Percentiles rank a stretch among this genome's conserved stretches.
Evolutionary conservation across 75 land plant species (phyloP).

Genomic region (Cupressus sempervirens): DNA sequence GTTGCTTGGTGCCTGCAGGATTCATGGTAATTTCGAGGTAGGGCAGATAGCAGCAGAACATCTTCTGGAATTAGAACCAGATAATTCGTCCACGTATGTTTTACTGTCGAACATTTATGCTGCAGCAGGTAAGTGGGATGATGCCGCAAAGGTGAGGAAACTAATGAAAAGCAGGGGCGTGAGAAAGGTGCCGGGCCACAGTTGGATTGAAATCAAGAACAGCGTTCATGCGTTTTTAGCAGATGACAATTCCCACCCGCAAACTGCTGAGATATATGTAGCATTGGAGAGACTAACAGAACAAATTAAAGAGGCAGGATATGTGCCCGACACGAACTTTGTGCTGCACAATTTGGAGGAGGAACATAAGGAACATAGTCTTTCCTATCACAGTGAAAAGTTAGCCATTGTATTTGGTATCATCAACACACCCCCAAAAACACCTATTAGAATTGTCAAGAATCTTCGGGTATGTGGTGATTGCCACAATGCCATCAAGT

Average conservation of each 20-base stretch:
- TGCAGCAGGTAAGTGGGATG: constrained; percentile 13
- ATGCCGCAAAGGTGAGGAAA: constrained; percentile 8
- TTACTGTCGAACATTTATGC: constrained; percentile 9
- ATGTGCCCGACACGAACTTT: constrained; percentile 18
- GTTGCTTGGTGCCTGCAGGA: constrained; percentile 16
- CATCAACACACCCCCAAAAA: not conserved
- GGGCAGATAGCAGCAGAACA: constrained; percentile 8
- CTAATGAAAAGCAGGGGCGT: constrained; percentile 8
- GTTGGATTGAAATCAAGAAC: constrained; percentile 7
- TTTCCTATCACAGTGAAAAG: constrained; percentile 3
- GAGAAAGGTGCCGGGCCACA: constrained; percentile 1
- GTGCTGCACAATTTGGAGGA: constrained; percentile 8
- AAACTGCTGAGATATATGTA: constrained; percentile 14
- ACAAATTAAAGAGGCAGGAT: constrained; percentile 13
- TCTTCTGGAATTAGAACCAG: not conserved
- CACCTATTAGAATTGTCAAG: constrained; percentile 8
- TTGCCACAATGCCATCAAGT: constrained; percentile 12
- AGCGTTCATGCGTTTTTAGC: constrained; percentile 17
- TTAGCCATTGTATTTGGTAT: not conserved
- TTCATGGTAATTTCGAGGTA: constrained; percentile 15
- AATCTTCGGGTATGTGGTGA: constrained; percentile 12
- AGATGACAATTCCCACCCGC: constrained; percentile 16
- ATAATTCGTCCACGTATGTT: constrained; percentile 8
- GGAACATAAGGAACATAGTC: constrained; percentile 1
- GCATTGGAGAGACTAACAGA: constrained; percentile 14